Evolutionary conservation across 1,139 yeast genomes (phyloP).

Genomic region (Saccharomyces hybrid): DNA sequence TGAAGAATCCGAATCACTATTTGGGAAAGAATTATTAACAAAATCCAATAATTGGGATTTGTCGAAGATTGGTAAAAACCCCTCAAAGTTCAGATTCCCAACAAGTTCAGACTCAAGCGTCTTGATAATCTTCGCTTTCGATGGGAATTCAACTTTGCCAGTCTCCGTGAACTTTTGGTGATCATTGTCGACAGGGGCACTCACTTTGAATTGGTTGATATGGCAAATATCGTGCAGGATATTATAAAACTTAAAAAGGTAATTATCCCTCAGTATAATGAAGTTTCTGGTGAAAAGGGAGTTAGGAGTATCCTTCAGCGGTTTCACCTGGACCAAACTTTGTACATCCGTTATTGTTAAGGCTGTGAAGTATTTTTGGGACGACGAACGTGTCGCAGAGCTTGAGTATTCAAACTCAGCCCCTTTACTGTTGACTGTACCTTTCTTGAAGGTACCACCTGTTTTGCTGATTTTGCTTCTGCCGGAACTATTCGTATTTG

Average conservation of each 20-base stretch:
- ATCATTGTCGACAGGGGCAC: background rate
- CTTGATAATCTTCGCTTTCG: background rate
- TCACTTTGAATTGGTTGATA: background rate
- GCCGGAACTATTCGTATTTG: background rate
- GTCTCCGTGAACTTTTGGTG: background rate
- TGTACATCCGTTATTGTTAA: background rate
- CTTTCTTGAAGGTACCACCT: background rate
- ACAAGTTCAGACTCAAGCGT: background rate
- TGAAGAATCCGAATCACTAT: background rate
- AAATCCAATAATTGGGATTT: background rate
- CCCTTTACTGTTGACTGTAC: background rate
- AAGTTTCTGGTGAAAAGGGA: background rate
- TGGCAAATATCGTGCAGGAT: background rate
- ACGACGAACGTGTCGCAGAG: too few species aligned
- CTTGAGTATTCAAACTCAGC: too few species aligned
- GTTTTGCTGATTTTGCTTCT: background rate
- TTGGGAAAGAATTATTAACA: background rate
- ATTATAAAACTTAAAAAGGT: background rate
- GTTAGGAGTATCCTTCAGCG: background rate
- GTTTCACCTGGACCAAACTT: background rate
- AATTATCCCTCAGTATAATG: background rate
- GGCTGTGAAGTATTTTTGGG: background rate
- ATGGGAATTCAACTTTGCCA: background rate
- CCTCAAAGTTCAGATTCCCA: background rate
- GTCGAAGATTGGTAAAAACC: background rate